Evolutionary conservation across 306 rosid species (phyloP).

Genomic region (Sicyos edulis): DNA sequence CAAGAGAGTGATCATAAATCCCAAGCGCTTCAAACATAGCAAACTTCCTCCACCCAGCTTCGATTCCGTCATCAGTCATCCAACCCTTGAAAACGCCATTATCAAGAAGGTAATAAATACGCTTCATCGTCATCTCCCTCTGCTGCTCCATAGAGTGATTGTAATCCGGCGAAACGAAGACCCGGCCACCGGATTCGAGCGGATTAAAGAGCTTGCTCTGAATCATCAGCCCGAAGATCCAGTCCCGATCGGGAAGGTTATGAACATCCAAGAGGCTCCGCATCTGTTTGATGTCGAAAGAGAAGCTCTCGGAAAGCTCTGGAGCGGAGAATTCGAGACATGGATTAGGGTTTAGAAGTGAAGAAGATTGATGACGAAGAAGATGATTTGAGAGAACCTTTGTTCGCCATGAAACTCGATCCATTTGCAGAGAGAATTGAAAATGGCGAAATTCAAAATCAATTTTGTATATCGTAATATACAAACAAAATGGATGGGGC

Average conservation of each 20-base stretch:
- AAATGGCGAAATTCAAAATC: background rate
- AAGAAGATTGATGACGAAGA: constrained; percentile 20
- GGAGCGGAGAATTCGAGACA: constrained; percentile 42
- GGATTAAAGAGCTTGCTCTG: constrained; percentile 74
- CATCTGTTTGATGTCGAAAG: constrained; percentile 51
- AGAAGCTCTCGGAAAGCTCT: constrained; percentile 32
- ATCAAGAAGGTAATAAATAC: constrained; percentile 52
- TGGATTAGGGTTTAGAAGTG: constrained; percentile 28
- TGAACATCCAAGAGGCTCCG: constrained; percentile 58
- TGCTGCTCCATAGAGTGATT: constrained; percentile 85
- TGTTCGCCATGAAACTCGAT: constrained; percentile 41
- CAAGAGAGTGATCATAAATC: constrained; percentile 71
- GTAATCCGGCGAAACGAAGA: constrained; percentile 63
- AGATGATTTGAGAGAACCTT: constrained; percentile 32
- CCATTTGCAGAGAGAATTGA: constrained; percentile 26
- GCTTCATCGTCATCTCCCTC: constrained; percentile 65
- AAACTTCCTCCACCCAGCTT: constrained; percentile 49
- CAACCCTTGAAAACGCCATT: constrained; percentile 62
- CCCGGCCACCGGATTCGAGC: constrained; percentile 33
- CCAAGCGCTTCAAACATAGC: constrained; percentile 54
- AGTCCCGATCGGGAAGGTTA: constrained; percentile 65
- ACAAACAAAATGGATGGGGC: too few relatives aligned
- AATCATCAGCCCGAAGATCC: constrained; percentile 49
- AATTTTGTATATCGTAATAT: too few relatives aligned
- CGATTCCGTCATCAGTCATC: constrained; percentile 48